A percentile compares a stretch with the other conserved stretches of the same genome.
These are phyloP conservation scores for Aquilaria yunnanensis DNA, from an alignment of 345 rosid genomes.

Conservation along the genomic window DNA sequence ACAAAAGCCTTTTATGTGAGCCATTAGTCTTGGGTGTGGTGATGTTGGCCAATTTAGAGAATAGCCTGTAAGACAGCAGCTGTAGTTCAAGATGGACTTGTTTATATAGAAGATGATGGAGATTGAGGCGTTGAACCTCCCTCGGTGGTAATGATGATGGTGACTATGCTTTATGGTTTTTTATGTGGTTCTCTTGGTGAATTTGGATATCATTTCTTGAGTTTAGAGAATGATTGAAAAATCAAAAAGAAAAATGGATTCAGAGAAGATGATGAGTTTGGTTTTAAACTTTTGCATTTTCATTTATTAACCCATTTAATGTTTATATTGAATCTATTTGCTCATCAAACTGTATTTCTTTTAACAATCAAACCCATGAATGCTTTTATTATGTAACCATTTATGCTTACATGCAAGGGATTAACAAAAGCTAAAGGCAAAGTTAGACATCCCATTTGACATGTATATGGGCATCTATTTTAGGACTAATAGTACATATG, in stretches of 20 bases:
- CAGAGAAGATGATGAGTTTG: not conserved
- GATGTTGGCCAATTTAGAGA: constrained; percentile 44
- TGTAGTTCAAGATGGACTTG: constrained; percentile 52
- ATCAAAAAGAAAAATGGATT: not conserved
- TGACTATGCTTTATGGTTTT: constrained; percentile 37
- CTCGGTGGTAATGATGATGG: constrained; percentile 28
- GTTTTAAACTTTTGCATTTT: constrained; percentile 24
- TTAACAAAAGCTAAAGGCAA: too few relatives aligned
- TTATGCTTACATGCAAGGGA: too few relatives aligned
- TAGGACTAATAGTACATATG: too few relatives aligned
- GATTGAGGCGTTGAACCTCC: constrained; percentile 30
- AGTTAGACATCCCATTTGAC: too few relatives aligned
- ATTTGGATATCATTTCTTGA: constrained; percentile 17
- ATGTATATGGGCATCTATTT: too few relatives aligned
- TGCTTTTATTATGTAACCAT: too few relatives aligned
- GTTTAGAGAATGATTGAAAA: not conserved
- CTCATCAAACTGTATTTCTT: too few relatives aligned
- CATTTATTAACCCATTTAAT: too few relatives aligned
- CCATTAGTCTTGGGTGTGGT: constrained; percentile 26
- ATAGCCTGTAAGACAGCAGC: constrained; percentile 53
- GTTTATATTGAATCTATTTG: too few relatives aligned
- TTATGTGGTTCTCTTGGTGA: constrained; percentile 34
- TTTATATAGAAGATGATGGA: constrained; percentile 51
- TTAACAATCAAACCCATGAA: too few relatives aligned
- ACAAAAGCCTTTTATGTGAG: constrained; percentile 43